Evolutionary conservation across 208 protist genomes (phyloP), one percentile per base, ranked within the genome.

Genomic region (Trypanosoma lewisi): DNA sequence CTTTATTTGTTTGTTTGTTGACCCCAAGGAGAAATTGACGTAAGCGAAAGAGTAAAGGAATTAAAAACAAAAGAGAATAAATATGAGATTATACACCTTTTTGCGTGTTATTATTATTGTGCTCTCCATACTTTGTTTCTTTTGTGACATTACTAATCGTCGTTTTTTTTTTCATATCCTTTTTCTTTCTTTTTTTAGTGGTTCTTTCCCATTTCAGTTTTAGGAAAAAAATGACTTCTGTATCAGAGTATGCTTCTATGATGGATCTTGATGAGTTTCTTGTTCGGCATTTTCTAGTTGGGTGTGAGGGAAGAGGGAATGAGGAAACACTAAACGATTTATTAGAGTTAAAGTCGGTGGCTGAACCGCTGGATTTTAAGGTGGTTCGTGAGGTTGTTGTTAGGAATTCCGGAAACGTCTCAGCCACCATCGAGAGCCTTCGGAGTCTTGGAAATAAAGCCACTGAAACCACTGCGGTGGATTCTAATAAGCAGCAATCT

Each of bases 231-330:
- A 59, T 67, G 34, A 5, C 14, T 3, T 34, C 30, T 5, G 1
- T 25, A 36, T 8, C 1, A 28, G 34, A 57, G 31, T 67, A 67
- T 67, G 61, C 52, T 19, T 67, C 61, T 27, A 59, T 59, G 36
- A 51, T 67, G 61, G 61, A 67, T 42, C 21, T 67, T 16, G 39
- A 51, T 53, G 36, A 39, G 28, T 33, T 47, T 65, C n/a, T 79
- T 21, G 62, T 83, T 21, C 34, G n/a, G 23, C 21, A 53, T 12
- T 83, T 73, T 70, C 36, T 79, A n/a, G 39, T 57, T 23, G 74
- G 66, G 17, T 49, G 55, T 8, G 39, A 77, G 41, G 41, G 42
- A 25, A 28, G 33, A 25, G 36, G 33, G 1, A 62, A 75, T 33
- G 66, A 70, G 19, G 36, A 30, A 39, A 56, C 75, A 42, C 27